Base-by-base conservation (phyloP, 129 eudicot species). In the Centella asiatica region DNA sequence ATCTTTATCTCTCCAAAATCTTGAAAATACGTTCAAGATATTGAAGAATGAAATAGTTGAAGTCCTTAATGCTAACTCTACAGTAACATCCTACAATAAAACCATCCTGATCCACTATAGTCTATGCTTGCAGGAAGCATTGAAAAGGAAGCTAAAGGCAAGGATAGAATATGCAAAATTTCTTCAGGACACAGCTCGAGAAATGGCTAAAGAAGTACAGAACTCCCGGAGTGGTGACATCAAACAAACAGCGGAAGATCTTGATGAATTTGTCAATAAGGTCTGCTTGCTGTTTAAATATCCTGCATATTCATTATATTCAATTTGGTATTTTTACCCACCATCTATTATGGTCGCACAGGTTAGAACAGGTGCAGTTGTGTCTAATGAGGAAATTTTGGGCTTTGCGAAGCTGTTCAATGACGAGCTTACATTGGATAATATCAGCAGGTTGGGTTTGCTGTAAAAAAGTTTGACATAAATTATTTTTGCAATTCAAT, bases 131-230 rank as follows among this genome's bases (percentile, higher is more conserved):
- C 49, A 93, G 99, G 99, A 93, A 71, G 92, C 88, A 62, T 52
- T 93, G 68, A 87, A 86, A 78, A 81, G 88, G 81, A 90, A 70
- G 76, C 72, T 90, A 49, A 84, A 76, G 70, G 98, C 98, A 54
- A 84, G 98, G 72, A 90, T 90, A 56, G 98, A 90, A 60, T 90
- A 90, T 48, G 98, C 98, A 4, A 90, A 84, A 60, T 87, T 90
- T 84, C 95, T 90, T 79, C 98, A 87, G 65, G 98, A 90, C 36
- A 90, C 98, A 40, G 95, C 81, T 20, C 79, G 78, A 80, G 90
- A 90, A 68, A 90, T 90, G 98, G 98, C 98, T n/a, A 87, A 81
- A 75, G 98, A 90, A 86, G 98, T 90, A 40, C 83, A 87, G 75
- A 86, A 77, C 70, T 76, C 88, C 20, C 83, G 98, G 68, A 90